Base-by-base conservation (phyloP, 108 stramenopile species). In the Nitzschia palea region DNA sequence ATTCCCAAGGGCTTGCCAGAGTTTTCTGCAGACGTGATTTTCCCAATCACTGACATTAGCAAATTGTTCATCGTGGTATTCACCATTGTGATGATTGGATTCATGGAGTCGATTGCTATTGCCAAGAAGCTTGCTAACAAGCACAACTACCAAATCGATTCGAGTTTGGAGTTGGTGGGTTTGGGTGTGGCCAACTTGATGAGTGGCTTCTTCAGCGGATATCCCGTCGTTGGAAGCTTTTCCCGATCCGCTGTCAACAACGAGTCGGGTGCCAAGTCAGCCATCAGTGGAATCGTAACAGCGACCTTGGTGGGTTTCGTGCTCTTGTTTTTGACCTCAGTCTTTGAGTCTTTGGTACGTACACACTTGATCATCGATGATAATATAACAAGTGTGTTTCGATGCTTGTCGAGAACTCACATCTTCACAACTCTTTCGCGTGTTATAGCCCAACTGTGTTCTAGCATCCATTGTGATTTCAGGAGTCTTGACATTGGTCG, bases 21-120 rank as follows among this genome's bases (percentile, higher is more conserved):
- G 3, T 70, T 80, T 29, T 67, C 83, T 0, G 63, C 51, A 10
- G 62, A 54, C 17, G 26, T 65, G 15, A 60, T 56, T 59, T 54
- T 45, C 17, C 74, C 80, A 36, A 56, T 86, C 33, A 52, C 67
- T 15, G 34, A 68, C 23, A 33, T 83, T 5, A 77, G 78, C 23
- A 31, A 69, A 20, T 62, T 89, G 47, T 44, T 67, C 22, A 27
- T 71, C 27, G 44, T 70, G 14, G 78, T 77, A 34, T 17, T 83
- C 1, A 54, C 44, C 37, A 81, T 89, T 57, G 67, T 67, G 40
- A 68, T 94, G 47, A 73, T 94, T 10, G 88, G 87, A 2, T 94
- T 86, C 71, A 86, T 94, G 80, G 84, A 90, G 68, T 79, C 80
- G 15, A 82, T 94, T 75, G 83, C 86, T 31, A 90, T 96, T 68